These are phyloP conservation scores for Apophysomyces trapeziformis DNA, from an alignment of 371 early-diverging fungal species.

Conservation along the genomic window DNA sequence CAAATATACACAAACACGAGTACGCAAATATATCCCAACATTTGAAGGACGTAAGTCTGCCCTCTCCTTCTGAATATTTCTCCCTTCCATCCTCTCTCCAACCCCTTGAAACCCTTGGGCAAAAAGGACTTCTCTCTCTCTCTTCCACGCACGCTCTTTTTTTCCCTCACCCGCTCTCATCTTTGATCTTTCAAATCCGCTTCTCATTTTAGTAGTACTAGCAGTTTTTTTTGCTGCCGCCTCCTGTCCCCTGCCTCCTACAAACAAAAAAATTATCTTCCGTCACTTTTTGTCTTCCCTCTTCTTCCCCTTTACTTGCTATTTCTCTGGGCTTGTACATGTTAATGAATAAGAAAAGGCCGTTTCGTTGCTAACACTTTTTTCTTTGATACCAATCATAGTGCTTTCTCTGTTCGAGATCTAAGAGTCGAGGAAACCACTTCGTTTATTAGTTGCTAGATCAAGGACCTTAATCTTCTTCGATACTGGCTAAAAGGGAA, in stretches of 20 bases:
- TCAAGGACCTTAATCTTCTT: neutral
- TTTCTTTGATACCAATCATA: neutral
- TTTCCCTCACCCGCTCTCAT: neutral
- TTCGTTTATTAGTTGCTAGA: neutral
- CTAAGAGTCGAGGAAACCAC: neutral
- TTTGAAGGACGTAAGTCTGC: slow-evolving; percentile 2
- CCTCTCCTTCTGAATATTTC: neutral
- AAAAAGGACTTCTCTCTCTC: neutral
- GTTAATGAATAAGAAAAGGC: neutral
- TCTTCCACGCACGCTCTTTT: neutral
- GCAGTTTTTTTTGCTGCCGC: slow-evolving; percentile 5
- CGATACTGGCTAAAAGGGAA: slow-evolving; percentile 2
- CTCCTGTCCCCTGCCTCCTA: slow-evolving; percentile 10
- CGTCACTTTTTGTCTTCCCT: neutral
- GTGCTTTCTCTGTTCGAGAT: neutral
- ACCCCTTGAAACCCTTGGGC: slow-evolving; percentile 12
- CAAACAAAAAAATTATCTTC: neutral
- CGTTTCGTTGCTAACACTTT: neutral
- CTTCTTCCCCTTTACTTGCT: neutral
- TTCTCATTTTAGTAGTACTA: slow-evolving; percentile 1
- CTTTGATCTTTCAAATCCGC: neutral
- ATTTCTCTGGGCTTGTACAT: slow-evolving; percentile 2
- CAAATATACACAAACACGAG: neutral
- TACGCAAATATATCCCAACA: neutral
- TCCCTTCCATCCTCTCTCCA: neutral